phyloP scores from a whole-genome alignment of 768 basidiomycete species.

The Kwoniella sp. region DNA sequence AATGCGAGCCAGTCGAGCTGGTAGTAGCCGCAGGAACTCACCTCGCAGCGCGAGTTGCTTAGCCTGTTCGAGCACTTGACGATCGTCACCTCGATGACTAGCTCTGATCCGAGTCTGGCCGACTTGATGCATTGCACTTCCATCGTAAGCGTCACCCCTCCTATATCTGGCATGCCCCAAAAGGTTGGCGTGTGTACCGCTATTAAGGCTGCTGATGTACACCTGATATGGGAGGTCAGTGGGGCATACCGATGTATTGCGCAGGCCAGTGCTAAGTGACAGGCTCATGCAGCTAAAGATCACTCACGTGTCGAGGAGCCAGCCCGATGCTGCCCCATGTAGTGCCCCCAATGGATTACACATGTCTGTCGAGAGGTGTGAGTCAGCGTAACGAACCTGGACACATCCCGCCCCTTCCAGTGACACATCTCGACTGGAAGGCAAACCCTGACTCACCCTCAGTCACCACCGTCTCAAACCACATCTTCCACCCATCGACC shows the following conservation, averaged over 20 bases:
- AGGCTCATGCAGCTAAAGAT: no score
- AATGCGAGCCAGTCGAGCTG: not conserved
- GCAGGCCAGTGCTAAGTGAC: no score
- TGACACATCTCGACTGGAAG: not conserved
- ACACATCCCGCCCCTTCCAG: not conserved
- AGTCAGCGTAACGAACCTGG: no score
- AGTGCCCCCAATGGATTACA: slow-evolving; percentile 20
- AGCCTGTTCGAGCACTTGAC: slow-evolving; percentile 14
- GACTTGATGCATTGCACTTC: slow-evolving; percentile 33
- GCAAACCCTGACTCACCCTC: slow-evolving; percentile 7
- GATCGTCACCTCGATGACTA: slow-evolving; percentile 17
- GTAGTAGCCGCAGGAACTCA: slow-evolving; percentile 8
- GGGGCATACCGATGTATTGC: no score
- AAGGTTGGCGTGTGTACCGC: slow-evolving; percentile 30
- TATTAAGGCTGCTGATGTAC: slow-evolving; percentile 32
- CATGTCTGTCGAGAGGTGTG: slow-evolving; percentile 20
- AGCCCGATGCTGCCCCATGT: slow-evolving; percentile 34
- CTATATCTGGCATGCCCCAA: slow-evolving; percentile 35
- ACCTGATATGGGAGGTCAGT: slow-evolving; percentile 13
- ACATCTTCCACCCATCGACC: slow-evolving; percentile 24
- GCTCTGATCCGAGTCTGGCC: slow-evolving; percentile 16
- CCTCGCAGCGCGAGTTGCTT: slow-evolving; percentile 23
- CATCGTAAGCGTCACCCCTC: slow-evolving; percentile 28
- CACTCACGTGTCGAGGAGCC: slow-evolving; percentile 36
- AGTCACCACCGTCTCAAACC: slow-evolving; percentile 11